Base-by-base conservation (phyloP, 1,139 yeast species). In the Magnusiomyces starmeri region DNA sequence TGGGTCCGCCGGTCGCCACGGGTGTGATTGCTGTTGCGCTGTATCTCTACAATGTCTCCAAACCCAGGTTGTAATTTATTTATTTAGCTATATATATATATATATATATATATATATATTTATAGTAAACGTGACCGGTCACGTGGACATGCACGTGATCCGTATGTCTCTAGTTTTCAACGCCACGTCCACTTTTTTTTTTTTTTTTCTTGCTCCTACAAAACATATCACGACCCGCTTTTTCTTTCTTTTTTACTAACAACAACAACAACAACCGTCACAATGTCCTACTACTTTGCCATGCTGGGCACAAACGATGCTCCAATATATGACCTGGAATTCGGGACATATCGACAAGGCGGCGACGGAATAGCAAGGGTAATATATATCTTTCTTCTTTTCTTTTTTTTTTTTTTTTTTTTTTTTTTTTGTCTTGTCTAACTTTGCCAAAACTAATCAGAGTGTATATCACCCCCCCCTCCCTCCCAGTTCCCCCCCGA, bases 241-340 rank as follows among this genome's bases (percentile, higher is more conserved):
- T n/a, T n/a, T n/a, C n/a, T n/a, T n/a, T n/a, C n/a, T n/a, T n/a
- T n/a, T n/a, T n/a, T n/a, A n/a, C n/a, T n/a, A n/a, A n/a, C n/a
- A n/a, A n/a, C n/a, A n/a, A n/a, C n/a, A n/a, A n/a, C n/a, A n/a
- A n/a, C n/a, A n/a, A n/a, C n/a, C n/a, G n/a, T n/a, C n/a, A 49
- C 21, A 32, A 80, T 80, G 81, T 84, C 95, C 34, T 88, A 85
- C 71, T 89, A 89, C 68, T 81, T 94, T 63, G 85, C 95, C 16
- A 84, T 92, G 50, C 79, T 92, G 43, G 97, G 97, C 21, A 84
- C 94, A 1, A 77, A 79, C 46, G 98, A 92, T 65, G 79, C 79
- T 56, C 96, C 97, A 0, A 66, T 94, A 3, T 92, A 89, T 62
- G 96, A 89, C 65, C 75, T 89, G 10, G 97, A 89, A 64, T 84